Evolutionary conservation across 306 rosid species (phyloP).

Genomic region (Herpetospermum pedunculosum): DNA sequence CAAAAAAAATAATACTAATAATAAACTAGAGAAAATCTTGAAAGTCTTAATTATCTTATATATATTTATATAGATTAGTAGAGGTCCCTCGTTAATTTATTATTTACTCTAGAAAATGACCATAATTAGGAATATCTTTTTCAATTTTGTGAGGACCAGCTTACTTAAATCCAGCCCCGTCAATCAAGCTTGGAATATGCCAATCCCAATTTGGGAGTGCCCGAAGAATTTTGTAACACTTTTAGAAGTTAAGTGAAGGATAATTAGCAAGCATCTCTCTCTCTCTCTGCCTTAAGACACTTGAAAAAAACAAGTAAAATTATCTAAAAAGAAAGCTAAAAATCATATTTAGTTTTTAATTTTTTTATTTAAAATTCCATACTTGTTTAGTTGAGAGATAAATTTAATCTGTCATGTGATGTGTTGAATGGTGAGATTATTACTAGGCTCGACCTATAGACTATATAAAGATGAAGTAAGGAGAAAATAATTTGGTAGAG

Average conservation of each 20-base stretch:
- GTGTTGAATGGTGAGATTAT: too few relatives aligned
- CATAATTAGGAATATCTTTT: background rate
- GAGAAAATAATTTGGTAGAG: too few relatives aligned
- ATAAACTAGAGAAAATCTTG: background rate
- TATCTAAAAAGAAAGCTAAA: background rate
- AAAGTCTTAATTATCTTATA: background rate
- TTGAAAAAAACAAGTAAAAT: background rate
- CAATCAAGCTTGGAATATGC: conserved; percentile 10
- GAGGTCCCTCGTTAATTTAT: too few relatives aligned
- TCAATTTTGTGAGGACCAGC: background rate
- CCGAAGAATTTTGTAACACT: background rate
- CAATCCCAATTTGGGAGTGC: background rate
- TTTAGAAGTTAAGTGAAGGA: background rate
- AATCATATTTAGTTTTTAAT: background rate
- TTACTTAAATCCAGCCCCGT: background rate
- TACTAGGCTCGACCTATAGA: too few relatives aligned
- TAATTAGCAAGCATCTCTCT: background rate
- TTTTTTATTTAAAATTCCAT: background rate
- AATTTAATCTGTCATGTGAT: too few relatives aligned
- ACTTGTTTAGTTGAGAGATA: too few relatives aligned
- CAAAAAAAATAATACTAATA: too few relatives aligned
- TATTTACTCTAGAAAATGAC: background rate
- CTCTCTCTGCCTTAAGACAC: background rate
- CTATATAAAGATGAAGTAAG: too few relatives aligned
- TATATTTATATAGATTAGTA: too few relatives aligned